Percentiles rank a stretch among this genome's conserved stretches.
phyloP scores from a whole-genome alignment of 2,329 filamentous ascomycete species.

The Fusarium piperis region DNA sequence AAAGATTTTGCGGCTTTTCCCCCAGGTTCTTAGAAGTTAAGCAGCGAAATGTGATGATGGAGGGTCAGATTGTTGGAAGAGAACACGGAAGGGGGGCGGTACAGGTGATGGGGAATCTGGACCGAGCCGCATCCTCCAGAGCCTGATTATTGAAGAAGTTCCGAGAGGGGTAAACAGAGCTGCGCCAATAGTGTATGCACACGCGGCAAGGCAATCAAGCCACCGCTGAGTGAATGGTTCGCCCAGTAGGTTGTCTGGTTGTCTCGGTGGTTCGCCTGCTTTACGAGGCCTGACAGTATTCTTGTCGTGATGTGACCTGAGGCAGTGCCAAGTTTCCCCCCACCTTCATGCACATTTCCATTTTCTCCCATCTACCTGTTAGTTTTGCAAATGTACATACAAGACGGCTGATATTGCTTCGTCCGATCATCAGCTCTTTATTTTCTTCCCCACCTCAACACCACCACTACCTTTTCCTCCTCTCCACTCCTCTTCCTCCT shows the following conservation, averaged over 20 bases:
- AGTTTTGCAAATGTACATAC: not conserved
- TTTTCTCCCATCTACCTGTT: not conserved
- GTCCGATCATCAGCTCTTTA: not conserved
- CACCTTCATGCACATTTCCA: not conserved
- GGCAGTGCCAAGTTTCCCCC: not conserved
- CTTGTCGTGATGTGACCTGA: not conserved
- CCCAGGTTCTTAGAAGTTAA: not conserved
- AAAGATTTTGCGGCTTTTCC: not conserved
- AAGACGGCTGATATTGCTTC: not conserved
- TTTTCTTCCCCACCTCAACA: not conserved
- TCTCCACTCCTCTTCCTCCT: not conserved
- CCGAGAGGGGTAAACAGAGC: not conserved
- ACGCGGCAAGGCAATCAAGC: not conserved
- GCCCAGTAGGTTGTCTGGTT: not conserved
- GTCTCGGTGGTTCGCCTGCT: not conserved
- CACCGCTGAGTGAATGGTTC: not conserved
- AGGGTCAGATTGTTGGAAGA: not conserved
- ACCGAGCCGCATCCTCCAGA: not conserved
- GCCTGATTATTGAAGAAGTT: not conserved
- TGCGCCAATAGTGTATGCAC: not conserved
- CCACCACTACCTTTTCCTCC: not conserved
- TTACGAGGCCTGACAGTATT: not conserved
- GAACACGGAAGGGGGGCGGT: not conserved
- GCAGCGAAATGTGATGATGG: not conserved
- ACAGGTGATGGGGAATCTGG: not conserved